Percentiles rank a stretch among this genome's conserved stretches.
Conservation (phyloP, 768 basidiomycete genomes). For the Termitomyces heimii region DNA sequence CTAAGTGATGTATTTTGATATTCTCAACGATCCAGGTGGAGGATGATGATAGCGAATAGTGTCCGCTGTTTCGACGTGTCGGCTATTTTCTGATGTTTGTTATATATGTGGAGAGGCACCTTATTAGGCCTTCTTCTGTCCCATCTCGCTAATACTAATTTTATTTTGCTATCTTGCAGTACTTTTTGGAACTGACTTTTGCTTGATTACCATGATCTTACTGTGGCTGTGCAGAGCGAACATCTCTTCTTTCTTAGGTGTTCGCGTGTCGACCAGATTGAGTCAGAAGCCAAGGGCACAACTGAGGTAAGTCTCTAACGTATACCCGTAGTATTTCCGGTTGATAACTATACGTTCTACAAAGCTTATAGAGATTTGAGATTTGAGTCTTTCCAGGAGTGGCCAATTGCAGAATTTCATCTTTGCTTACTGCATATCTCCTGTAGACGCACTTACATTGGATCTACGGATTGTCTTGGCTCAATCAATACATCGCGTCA, state of each 20-base stretch:
- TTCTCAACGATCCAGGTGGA: slow-evolving; percentile 14
- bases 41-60: slow-evolving; percentile 25
- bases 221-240: background rate
- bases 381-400: too few relatives aligned
- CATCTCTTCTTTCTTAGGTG: background rate
- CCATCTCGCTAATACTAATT: background rate
- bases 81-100: background rate
- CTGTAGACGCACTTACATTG: too few relatives aligned
- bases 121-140: background rate
- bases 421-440: background rate
- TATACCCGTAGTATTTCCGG: too few relatives aligned
- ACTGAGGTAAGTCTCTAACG: background rate
- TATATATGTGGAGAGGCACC: background rate
- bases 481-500: background rate
- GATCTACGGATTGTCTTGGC: background rate
- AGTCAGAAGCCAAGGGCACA: background rate
- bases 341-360: background rate
- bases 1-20: background rate
- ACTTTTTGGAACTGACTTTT: too few relatives aligned
- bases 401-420: background rate
- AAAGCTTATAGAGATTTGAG: background rate
- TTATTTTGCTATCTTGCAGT: background rate
- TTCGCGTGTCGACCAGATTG: background rate
- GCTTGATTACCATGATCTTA: background rate
- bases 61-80: background rate